Conservation (phyloP, 768 basidiomycete species). For the Chalciporus chontae region DNA sequence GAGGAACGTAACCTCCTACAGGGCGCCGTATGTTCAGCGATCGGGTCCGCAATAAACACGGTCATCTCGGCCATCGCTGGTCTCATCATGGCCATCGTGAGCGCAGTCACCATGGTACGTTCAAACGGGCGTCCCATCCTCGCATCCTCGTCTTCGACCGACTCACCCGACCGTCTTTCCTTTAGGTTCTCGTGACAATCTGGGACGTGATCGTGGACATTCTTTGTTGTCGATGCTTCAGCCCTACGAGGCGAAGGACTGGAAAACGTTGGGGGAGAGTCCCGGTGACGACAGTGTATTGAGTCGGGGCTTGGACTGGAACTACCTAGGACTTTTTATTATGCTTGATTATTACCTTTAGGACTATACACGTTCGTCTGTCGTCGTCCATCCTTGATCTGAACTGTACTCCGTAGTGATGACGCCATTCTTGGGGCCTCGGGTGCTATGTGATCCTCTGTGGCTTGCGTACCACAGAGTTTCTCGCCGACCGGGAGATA, state of each 20-base stretch:
- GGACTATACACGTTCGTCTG: too few relatives aligned
- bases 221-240: conserved; percentile 39
- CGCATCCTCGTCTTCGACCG: background rate
- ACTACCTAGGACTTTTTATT: too few relatives aligned
- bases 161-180: background rate
- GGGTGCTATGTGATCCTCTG: too few relatives aligned
- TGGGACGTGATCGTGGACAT: conserved; percentile 56
- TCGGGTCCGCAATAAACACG: conserved; percentile 55
- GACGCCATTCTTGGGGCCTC: too few relatives aligned
- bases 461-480: too few relatives aligned
- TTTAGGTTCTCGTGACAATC: conserved; percentile 61
- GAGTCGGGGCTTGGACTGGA: too few relatives aligned
- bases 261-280: conserved; percentile 1
- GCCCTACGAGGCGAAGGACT: conserved; percentile 13
- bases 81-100: conserved; percentile 49
- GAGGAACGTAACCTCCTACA: conserved; percentile 15
- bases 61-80: conserved; percentile 57
- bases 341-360: too few relatives aligned
- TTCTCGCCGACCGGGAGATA: too few relatives aligned
- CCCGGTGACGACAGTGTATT: background rate
- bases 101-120: conserved; percentile 57
- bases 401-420: too few relatives aligned
- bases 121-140: too few relatives aligned
- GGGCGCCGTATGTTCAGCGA: conserved; percentile 64
- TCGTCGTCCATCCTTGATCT: too few relatives aligned